These are phyloP conservation scores for Psophocarpus tetragonolobus DNA, from an alignment of 306 rosid genomes.

Conservation along the genomic window DNA sequence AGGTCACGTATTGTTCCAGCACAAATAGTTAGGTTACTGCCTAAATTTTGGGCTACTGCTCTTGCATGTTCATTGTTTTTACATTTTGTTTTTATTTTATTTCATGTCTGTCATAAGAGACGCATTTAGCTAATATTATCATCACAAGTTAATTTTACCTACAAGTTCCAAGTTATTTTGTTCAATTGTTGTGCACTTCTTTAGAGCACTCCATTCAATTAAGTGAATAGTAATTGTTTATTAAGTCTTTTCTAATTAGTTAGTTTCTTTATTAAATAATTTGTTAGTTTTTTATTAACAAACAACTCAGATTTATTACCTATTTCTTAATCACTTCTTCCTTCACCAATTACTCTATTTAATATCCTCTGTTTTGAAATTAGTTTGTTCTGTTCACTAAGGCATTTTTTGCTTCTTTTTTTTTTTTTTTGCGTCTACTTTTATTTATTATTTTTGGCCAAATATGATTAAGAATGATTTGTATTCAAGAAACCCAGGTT, in stretches of 20 bases:
- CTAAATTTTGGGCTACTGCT: neutral
- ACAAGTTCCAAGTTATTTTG: neutral
- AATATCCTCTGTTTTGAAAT: too few species aligned
- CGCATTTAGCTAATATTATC: neutral
- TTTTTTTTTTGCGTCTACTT: neutral
- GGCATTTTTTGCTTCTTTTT: neutral
- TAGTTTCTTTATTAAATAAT: too few species aligned
- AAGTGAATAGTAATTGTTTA: neutral
- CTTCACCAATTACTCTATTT: too few species aligned
- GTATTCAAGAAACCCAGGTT: neutral
- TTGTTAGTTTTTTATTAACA: too few species aligned
- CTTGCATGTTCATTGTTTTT: neutral
- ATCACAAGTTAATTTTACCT: neutral
- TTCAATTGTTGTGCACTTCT: neutral
- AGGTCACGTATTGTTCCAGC: slow-evolving; percentile 10
- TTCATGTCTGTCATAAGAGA: neutral
- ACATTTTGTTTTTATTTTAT: neutral
- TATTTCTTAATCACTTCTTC: too few species aligned
- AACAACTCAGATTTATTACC: too few species aligned
- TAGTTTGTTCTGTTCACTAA: too few species aligned
- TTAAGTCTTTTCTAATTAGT: neutral
- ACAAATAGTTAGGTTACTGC: neutral
- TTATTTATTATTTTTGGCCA: neutral
- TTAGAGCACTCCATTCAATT: neutral
- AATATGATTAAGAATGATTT: neutral